Evolutionary conservation across 2,329 filamentous ascomycete genomes (phyloP).

Genomic region (Fusarium sulawesiense): DNA sequence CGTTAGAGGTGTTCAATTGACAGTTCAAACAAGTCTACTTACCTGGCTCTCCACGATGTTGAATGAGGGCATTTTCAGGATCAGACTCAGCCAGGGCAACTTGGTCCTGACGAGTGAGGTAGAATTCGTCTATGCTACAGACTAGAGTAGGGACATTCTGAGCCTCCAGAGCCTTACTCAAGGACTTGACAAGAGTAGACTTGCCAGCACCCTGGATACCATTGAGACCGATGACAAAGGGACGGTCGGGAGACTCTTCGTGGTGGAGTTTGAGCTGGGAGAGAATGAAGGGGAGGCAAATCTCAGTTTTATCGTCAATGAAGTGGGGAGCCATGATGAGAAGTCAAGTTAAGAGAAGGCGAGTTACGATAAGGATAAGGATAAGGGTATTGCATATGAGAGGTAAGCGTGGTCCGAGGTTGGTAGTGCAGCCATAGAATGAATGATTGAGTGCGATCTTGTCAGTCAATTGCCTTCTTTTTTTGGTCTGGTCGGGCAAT

Average conservation of each 20-base stretch:
- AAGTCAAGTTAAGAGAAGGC: background rate
- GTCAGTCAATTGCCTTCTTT: constrained; percentile 29
- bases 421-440: constrained; percentile 29
- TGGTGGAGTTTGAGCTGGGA: constrained; percentile 66
- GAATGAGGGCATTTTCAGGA: constrained; percentile 78
- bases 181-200: constrained; percentile 81
- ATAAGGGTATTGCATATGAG: constrained; percentile 24
- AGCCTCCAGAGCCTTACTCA: constrained; percentile 70
- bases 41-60: constrained; percentile 85
- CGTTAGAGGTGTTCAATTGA: constrained; percentile 6
- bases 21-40: constrained; percentile 14
- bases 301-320: constrained; percentile 80
- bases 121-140: constrained; percentile 90
- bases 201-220: constrained; percentile 94
- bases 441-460: constrained; percentile 21
- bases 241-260: constrained; percentile 57
- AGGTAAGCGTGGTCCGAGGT: constrained; percentile 11
- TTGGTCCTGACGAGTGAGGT: constrained; percentile 79
- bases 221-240: constrained; percentile 87
- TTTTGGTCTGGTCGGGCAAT: constrained; percentile 34
- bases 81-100: constrained; percentile 71
- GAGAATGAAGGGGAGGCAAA: constrained; percentile 83
- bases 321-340: constrained; percentile 56
- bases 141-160: constrained; percentile 73
- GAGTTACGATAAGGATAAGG: constrained; percentile 15